A percentile compares a stretch with the other conserved stretches of the same genome.
Conservation (phyloP, 2,329 filamentous ascomycete species). For the Fusarium pilosicola region DNA sequence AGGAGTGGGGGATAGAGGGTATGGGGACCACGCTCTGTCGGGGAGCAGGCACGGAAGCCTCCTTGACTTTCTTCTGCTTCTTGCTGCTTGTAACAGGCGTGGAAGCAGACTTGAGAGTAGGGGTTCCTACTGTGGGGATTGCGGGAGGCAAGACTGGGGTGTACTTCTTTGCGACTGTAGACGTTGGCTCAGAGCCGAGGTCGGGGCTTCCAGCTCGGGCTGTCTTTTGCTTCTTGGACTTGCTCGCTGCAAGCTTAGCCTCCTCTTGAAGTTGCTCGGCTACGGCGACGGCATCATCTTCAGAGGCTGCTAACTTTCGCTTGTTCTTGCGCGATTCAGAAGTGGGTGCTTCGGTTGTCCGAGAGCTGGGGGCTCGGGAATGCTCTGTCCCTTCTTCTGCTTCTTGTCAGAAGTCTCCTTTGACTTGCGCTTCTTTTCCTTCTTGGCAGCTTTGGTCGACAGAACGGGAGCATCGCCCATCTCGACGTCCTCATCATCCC, state of each 20-base stretch:
- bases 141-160: conserved; percentile 49
- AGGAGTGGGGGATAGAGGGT: conserved; percentile 50
- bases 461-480: conserved; percentile 54
- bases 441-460: conserved; percentile 43
- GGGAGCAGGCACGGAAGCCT: conserved; percentile 45
- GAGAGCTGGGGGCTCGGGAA: conserved; percentile 17
- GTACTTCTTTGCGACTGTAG: conserved; percentile 44
- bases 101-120: conserved; percentile 38
- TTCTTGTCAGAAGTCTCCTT: conserved; percentile 46
- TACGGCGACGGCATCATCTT: conserved; percentile 51
- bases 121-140: conserved; percentile 42
- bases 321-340: conserved; percentile 49
- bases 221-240: conserved; percentile 55
- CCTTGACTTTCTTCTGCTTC: conserved; percentile 46
- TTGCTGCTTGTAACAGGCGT: conserved; percentile 38
- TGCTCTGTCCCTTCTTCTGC: conserved; percentile 41
- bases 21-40: conserved; percentile 48
- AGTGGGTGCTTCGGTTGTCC: conserved; percentile 30
- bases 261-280: conserved; percentile 51
- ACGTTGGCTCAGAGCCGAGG: conserved; percentile 47
- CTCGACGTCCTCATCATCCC: conserved; percentile 58
- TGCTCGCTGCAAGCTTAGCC: conserved; percentile 50
- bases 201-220: conserved; percentile 48
- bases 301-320: conserved; percentile 50
- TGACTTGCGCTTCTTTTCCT: conserved; percentile 48